Conservation (phyloP, 2,329 filamentous ascomycete genomes). For the Xylaria sp. region DNA sequence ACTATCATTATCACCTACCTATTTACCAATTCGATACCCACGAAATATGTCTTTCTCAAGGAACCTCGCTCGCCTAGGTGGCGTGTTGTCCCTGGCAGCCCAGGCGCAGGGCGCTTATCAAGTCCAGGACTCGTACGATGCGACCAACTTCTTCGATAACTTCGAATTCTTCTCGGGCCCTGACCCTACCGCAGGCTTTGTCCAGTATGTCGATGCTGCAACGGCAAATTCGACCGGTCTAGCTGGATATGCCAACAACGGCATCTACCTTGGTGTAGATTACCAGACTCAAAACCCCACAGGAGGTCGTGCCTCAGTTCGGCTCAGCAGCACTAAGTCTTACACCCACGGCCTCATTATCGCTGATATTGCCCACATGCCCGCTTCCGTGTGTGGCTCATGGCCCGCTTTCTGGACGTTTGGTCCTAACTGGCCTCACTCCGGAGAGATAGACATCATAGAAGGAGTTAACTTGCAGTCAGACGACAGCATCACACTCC, state of each 20-base stretch:
- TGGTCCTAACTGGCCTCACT: constrained; percentile 74
- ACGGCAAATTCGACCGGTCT: constrained; percentile 69
- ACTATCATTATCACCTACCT: constrained; percentile 8
- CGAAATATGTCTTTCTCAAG: constrained; percentile 43
- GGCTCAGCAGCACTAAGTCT: constrained; percentile 72
- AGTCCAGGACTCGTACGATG: constrained; percentile 61
- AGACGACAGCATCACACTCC: constrained; percentile 72
- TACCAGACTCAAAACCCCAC: constrained; percentile 64
- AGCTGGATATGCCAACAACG: constrained; percentile 65
- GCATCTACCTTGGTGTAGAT: constrained; percentile 78
- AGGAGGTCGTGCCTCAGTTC: constrained; percentile 75
- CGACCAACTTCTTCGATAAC: constrained; percentile 65
- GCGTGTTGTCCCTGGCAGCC: constrained; percentile 41
- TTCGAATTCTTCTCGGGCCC: constrained; percentile 66
- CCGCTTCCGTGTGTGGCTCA: constrained; percentile 74
- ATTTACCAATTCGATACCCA: constrained; percentile 17
- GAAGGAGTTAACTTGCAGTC: constrained; percentile 77
- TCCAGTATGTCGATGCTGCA: constrained; percentile 72
- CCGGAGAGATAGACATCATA: constrained; percentile 83
- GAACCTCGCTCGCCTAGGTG: constrained; percentile 42
- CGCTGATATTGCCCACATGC: constrained; percentile 80
- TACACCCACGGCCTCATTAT: constrained; percentile 79
- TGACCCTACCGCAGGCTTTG: constrained; percentile 81
- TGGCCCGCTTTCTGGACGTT: constrained; percentile 82
- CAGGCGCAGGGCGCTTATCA: constrained; percentile 53